Evolutionary conservation across 306 rosid species (phyloP).

Genomic region (Acacia acuminata): DNA sequence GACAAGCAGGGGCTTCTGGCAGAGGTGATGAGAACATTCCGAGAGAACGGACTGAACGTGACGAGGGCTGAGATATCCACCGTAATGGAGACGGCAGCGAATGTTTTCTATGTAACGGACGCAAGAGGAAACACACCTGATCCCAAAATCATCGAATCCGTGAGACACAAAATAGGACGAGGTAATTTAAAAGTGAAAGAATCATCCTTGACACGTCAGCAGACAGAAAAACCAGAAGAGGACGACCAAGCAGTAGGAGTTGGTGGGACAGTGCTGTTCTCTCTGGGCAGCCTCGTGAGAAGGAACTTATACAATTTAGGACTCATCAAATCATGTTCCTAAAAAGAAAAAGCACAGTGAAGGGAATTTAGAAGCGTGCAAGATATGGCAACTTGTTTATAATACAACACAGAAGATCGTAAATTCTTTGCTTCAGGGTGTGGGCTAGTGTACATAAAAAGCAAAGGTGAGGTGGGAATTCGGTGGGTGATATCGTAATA

Average conservation of each 20-base stretch:
- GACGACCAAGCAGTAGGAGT: slow-evolving; percentile 49
- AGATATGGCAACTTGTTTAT: slow-evolving; percentile 38
- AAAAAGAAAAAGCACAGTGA: not conserved
- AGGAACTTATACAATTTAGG: slow-evolving; percentile 88
- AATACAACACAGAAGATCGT: slow-evolving; percentile 18
- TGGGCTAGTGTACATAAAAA: slow-evolving; percentile 68
- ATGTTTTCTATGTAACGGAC: slow-evolving; percentile 82
- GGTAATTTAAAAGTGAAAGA: slow-evolving; percentile 74
- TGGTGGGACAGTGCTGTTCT: slow-evolving; percentile 88
- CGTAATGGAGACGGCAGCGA: slow-evolving; percentile 46
- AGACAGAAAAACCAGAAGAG: slow-evolving; percentile 28
- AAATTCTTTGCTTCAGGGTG: slow-evolving; percentile 78
- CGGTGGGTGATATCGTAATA: slow-evolving; percentile 36
- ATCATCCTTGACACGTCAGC: slow-evolving; percentile 44
- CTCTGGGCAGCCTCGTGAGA: slow-evolving; percentile 84
- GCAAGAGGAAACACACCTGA: slow-evolving; percentile 69
- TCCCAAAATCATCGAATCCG: slow-evolving; percentile 56
- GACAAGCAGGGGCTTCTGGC: slow-evolving; percentile 81
- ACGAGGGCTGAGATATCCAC: slow-evolving; percentile 90
- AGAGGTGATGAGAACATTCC: slow-evolving; percentile 81
- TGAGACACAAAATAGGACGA: slow-evolving; percentile 69
- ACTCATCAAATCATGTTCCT: slow-evolving; percentile 78
- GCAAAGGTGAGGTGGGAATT: slow-evolving; percentile 38
- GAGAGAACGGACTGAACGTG: slow-evolving; percentile 86
- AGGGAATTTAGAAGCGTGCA: slow-evolving; percentile 36